Evolutionary conservation across 805 yeast species (phyloP).

Genomic region (Hanseniaspora guilliermondii): DNA sequence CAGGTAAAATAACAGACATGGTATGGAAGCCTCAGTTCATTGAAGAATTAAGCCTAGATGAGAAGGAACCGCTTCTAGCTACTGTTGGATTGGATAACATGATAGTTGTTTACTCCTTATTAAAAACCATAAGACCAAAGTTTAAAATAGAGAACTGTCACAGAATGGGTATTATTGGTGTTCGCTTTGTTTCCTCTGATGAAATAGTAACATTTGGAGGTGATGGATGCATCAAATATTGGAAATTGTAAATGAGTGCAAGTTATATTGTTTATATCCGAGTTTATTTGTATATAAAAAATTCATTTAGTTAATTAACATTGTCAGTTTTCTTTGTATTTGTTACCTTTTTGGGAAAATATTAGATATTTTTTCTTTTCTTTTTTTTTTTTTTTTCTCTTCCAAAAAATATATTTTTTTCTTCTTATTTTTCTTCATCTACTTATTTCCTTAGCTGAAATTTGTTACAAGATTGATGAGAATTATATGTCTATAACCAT

Average conservation of each 20-base stretch:
- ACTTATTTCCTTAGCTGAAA: background rate
- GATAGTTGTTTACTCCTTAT: conserved; percentile 66
- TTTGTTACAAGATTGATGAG: background rate
- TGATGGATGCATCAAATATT: conserved; percentile 67
- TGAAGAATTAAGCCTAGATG: conserved; percentile 22
- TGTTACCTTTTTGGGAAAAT: background rate
- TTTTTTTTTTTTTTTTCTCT: background rate
- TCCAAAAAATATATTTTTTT: too few species aligned
- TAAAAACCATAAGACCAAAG: conserved; percentile 56
- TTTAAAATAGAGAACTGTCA: conserved; percentile 69
- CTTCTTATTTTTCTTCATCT: background rate
- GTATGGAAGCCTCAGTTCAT: conserved; percentile 44
- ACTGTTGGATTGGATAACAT: conserved; percentile 79
- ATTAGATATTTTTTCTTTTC: background rate
- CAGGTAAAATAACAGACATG: conserved; percentile 64
- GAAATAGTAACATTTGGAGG: conserved; percentile 59
- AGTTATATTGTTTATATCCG: background rate
- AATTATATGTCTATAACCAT: background rate
- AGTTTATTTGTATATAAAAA: background rate
- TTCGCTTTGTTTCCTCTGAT: conserved; percentile 48
- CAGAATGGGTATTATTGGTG: conserved; percentile 71
- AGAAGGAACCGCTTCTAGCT: conserved; percentile 56
- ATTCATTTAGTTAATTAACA: background rate
- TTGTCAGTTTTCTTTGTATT: background rate
- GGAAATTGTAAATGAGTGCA: conserved; percentile 33